Base-by-base conservation (phyloP, 73 alveolate genomes). In the Urostyla sp. region DNA sequence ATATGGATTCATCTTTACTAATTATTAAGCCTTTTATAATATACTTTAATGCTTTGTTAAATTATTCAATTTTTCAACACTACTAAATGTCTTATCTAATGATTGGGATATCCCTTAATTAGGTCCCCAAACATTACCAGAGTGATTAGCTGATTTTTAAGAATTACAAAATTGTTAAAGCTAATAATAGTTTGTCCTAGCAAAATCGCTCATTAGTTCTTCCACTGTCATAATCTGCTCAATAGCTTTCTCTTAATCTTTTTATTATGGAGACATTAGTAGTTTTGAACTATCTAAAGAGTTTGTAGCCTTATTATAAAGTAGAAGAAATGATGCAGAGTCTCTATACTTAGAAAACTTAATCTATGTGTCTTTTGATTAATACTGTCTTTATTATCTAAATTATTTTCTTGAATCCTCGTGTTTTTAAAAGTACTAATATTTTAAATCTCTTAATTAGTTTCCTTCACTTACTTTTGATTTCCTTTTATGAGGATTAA, bases 31-130 rank as follows among this genome's bases (percentile, higher is more conserved):
- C n/a, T n/a, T n/a, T n/a, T n/a, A n/a, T n/a, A n/a, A n/a, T n/a
- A n/a, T n/a, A n/a, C n/a, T n/a, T 16, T 40, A 16, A 16, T 49
- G 7, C 23, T 49, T 48, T 6, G 43, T 69, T 30, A 5, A 34
- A 48, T 48, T 45, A 24, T 32, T 69, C 56, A 46, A 67, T 7
- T 1, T 30, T 27, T 69, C 83, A 20, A 69, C 72, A 21, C 69
- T 69, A 37, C 66, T 37, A 34, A 69, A 69, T 15, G 83, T 69
- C 34, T 69, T 69, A 31, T 69, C 83, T 11, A 69, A 46, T 7
- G 83, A 67, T 69, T 69, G 54, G 11, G 83, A 45, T 8, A 69
- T 69, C 16, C 83, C 83, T 49, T 69, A 28, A 24, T 69, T 69
- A 69, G 67, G 72, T 38, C 53, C 54, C 5, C 27, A 21, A 46